Evolutionary conservation across 2,329 filamentous ascomycete genomes (phyloP).

Genomic region (Stenocarpella maydis): DNA sequence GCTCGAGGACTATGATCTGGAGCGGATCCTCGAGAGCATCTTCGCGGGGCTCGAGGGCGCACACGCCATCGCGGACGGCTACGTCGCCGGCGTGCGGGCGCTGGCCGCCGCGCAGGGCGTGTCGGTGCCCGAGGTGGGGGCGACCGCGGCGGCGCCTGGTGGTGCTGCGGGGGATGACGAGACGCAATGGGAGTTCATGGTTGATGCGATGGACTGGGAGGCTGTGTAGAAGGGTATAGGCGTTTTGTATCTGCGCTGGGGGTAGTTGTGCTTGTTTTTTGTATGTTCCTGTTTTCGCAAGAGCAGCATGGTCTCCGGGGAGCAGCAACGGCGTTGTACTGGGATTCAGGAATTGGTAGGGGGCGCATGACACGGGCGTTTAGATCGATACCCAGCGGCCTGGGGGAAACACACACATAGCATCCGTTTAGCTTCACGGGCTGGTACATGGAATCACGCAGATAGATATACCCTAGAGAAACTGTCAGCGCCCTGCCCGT

Average conservation of each 20-base stretch:
- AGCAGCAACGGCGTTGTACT: neutral
- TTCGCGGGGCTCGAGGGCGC: slow-evolving; percentile 67
- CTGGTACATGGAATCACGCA: slow-evolving; percentile 7
- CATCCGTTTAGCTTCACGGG: neutral
- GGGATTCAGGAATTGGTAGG: neutral
- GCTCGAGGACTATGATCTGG: slow-evolving; percentile 68
- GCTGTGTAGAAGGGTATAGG: slow-evolving; percentile 40
- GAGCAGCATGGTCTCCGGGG: neutral
- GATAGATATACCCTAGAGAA: slow-evolving; percentile 24
- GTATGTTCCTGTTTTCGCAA: neutral
- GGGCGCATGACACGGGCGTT: neutral
- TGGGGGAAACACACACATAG: neutral
- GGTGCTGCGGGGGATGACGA: slow-evolving; percentile 46
- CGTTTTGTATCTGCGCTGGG: neutral
- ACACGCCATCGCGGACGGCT: slow-evolving; percentile 58
- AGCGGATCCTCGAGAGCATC: slow-evolving; percentile 64
- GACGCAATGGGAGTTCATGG: slow-evolving; percentile 64
- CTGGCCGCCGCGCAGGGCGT: slow-evolving; percentile 37
- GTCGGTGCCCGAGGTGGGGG: slow-evolving; percentile 33
- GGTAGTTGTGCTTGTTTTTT: neutral
- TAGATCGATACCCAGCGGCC: neutral
- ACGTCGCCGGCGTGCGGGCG: slow-evolving; percentile 43
- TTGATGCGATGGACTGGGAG: slow-evolving; percentile 69
- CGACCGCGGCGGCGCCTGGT: slow-evolving; percentile 26
- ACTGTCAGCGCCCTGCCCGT: neutral